These are phyloP conservation scores for Chlorella sorokiniana DNA, from an alignment of 139 green algal genomes.

Conservation along the genomic window DNA sequence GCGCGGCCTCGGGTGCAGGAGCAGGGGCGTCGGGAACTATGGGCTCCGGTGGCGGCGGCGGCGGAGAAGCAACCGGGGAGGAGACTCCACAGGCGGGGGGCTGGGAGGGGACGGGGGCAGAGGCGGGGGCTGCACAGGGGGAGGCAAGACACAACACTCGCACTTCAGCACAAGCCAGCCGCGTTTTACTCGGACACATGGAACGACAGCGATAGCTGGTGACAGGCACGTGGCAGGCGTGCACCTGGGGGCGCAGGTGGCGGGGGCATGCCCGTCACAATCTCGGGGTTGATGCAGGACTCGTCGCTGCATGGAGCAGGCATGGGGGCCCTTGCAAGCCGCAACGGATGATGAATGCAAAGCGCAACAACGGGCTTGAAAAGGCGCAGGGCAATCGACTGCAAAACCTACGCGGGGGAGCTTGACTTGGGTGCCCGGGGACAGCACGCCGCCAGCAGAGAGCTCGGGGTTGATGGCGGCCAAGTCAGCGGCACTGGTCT, in stretches of 20 bases:
- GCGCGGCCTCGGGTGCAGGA: not conserved
- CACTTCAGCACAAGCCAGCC: too few species aligned
- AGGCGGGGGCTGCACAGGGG: too few species aligned
- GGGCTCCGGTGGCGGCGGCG: not conserved
- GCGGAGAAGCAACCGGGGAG: too few species aligned
- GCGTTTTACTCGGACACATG: too few species aligned
- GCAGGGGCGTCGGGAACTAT: not conserved
- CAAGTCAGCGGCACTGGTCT: constrained; percentile 29
- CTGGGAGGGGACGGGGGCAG: too few species aligned
- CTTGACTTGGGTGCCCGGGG: constrained; percentile 30
- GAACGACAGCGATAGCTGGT: too few species aligned
- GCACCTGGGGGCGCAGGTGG: constrained; percentile 7
- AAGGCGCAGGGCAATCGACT: too few species aligned
- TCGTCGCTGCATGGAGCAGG: not conserved
- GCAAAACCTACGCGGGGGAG: constrained; percentile 29
- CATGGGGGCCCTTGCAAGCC: not conserved
- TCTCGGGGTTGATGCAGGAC: constrained; percentile 11
- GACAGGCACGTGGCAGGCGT: too few species aligned
- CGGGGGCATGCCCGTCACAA: not conserved
- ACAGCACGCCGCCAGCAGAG: constrained; percentile 7
- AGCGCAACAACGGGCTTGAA: not conserved
- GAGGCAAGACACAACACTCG: too few species aligned
- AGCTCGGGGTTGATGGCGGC: constrained; percentile 27
- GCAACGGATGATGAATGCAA: not conserved
- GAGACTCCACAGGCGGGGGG: too few species aligned